A percentile compares a stretch with the other conserved stretches of the same genome.
Evolutionary conservation across 768 basidiomycete genomes (phyloP).

Genomic region (Lenzites betulinus): DNA sequence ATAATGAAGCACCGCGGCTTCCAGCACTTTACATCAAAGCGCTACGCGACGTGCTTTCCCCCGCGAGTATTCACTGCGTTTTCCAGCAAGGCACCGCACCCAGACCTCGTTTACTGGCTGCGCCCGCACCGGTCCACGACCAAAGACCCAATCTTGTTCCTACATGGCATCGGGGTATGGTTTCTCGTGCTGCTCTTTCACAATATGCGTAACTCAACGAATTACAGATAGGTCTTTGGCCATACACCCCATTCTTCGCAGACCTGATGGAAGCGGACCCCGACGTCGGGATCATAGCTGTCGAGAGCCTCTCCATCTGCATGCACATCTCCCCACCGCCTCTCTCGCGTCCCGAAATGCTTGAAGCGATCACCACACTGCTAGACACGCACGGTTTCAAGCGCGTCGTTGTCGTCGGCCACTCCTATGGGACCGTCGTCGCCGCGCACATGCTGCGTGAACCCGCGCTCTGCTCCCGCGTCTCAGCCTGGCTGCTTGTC

Average conservation of each 20-base stretch:
- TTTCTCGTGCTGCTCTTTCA: background rate
- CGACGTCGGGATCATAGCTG: constrained; percentile 57
- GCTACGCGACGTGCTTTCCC: constrained; percentile 50
- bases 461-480: constrained; percentile 30
- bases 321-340: constrained; percentile 60
- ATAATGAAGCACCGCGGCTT: constrained; percentile 48
- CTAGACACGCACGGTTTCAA: constrained; percentile 44
- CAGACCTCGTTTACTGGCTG: constrained; percentile 48
- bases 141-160: constrained; percentile 58
- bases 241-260: constrained; percentile 54
- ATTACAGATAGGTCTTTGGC: constrained; percentile 59
- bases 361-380: constrained; percentile 45
- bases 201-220: background rate
- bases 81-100: constrained; percentile 41
- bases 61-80: constrained; percentile 49
- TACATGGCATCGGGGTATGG: constrained; percentile 70
- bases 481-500: constrained; percentile 52
- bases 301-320: constrained; percentile 62
- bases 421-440: constrained; percentile 66
- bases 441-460: constrained; percentile 55
- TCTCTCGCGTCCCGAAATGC: constrained; percentile 42
- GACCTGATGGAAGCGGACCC: constrained; percentile 47
- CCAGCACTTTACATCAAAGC: constrained; percentile 47
- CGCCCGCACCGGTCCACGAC: constrained; percentile 48
- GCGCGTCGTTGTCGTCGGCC: constrained; percentile 49